Conservation (phyloP, 352 stramenopile species). For the Phytophthora podocarpi region DNA sequence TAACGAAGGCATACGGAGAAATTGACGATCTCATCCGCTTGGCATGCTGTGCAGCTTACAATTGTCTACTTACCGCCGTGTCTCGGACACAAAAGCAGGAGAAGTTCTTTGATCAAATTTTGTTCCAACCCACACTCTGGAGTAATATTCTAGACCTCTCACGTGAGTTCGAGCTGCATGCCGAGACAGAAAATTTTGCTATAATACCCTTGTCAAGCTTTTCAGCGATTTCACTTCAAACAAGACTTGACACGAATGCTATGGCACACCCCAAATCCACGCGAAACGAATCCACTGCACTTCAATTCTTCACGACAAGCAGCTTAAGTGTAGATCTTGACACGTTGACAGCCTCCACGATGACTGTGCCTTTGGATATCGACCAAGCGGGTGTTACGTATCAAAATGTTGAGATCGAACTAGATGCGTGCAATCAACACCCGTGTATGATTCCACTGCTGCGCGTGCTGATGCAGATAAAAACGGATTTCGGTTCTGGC, state of each 20-base stretch:
- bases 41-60: constrained; percentile 69
- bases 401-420: constrained; percentile 63
- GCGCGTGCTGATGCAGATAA: constrained; percentile 79
- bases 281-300: constrained; percentile 30
- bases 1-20: constrained; percentile 51
- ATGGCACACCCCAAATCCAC: constrained; percentile 10
- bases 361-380: constrained; percentile 20
- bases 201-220: constrained; percentile 62
- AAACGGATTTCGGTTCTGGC: constrained; percentile 60
- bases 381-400: constrained; percentile 28
- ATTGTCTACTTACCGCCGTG: constrained; percentile 75
- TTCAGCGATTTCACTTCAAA: constrained; percentile 33
- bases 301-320: constrained; percentile 78
- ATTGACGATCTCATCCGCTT: constrained; percentile 48
- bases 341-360: constrained; percentile 7
- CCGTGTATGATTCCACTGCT: constrained; percentile 77
- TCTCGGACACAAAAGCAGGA: constrained; percentile 86
- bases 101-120: constrained; percentile 87
- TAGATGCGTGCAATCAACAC: constrained; percentile 79
- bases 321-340: constrained; percentile 69
- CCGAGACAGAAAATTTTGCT: constrained; percentile 59
- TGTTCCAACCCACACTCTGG: constrained; percentile 80
- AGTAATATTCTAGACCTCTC: constrained; percentile 65
- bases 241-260: constrained; percentile 22
- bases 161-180: constrained; percentile 44